phyloP scores from a whole-genome alignment of 805 yeast genomes.

The Suhomyces kilbournensis region DNA sequence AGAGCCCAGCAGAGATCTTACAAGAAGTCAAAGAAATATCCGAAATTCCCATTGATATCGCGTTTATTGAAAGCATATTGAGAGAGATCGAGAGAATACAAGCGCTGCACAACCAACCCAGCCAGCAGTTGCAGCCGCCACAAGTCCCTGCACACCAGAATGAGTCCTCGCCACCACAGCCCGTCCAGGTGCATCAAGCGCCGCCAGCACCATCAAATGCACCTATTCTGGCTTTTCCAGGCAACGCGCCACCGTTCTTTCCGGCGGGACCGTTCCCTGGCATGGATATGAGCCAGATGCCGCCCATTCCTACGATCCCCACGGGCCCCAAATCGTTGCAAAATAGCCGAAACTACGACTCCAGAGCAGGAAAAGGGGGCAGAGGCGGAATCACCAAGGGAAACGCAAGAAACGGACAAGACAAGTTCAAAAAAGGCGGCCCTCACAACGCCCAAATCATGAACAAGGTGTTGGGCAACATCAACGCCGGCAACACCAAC shows the following conservation, averaged over 20 bases:
- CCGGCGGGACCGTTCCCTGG: not conserved
- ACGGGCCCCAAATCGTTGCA: conserved; percentile 11
- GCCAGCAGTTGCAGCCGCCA: conserved; percentile 12
- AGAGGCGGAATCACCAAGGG: conserved; percentile 24
- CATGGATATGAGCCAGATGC: conserved; percentile 1
- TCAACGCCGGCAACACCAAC: conserved; percentile 23
- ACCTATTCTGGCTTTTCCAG: conserved; percentile 1
- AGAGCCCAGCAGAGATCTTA: conserved; percentile 57
- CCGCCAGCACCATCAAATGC: conserved; percentile 2
- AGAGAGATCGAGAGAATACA: conserved; percentile 48
- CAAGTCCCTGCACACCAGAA: conserved; percentile 7
- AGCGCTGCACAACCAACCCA: conserved; percentile 5
- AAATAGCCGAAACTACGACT: conserved; percentile 4
- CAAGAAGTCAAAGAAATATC: conserved; percentile 60
- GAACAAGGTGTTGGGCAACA: conserved; percentile 39
- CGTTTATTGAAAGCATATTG: conserved; percentile 56
- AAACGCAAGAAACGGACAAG: conserved; percentile 11
- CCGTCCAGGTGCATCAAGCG: conserved; percentile 7
- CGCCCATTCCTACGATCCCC: conserved; percentile 3
- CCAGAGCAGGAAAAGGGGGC: conserved; percentile 3
- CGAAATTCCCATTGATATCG: conserved; percentile 56
- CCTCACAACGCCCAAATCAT: conserved; percentile 37
- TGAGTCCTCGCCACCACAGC: conserved; percentile 4
- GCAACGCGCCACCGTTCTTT: not conserved
- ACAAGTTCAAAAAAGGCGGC: not conserved